Evolutionary conservation across 129 eudicot genomes (phyloP).

Genomic region (carrot (Daucus carota)): DNA sequence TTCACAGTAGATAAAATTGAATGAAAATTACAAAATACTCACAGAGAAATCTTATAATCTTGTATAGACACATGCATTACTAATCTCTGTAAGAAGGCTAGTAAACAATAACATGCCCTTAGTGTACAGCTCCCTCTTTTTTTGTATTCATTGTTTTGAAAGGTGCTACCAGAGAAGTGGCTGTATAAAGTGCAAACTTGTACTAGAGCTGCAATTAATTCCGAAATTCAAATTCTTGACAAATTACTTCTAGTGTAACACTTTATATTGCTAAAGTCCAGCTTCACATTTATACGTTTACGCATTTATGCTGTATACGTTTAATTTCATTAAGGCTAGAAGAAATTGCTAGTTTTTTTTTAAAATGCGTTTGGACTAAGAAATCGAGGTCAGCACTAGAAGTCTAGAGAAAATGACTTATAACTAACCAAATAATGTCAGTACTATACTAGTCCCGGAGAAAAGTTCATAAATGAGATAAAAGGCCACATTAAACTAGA

Average conservation of each 20-base stretch:
- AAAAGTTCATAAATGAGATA: neutral
- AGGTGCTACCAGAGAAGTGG: no score
- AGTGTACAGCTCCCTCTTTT: neutral
- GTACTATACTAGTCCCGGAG: neutral
- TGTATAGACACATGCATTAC: neutral
- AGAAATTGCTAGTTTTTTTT: no score
- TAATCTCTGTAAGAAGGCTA: neutral
- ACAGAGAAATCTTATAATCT: neutral
- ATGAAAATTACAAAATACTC: neutral
- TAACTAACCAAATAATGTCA: neutral
- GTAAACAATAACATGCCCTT: neutral
- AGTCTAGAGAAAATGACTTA: neutral
- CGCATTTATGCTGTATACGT: neutral
- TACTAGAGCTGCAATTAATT: neutral
- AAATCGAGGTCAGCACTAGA: neutral
- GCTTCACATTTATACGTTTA: no score
- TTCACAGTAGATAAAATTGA: neutral
- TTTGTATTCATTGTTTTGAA: neutral
- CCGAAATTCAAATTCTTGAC: neutral
- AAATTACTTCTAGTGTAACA: no score
- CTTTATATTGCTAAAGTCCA: neutral
- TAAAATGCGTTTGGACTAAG: neutral
- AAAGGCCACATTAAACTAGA: neutral
- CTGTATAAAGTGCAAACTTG: no score
- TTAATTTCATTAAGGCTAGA: neutral